Evolutionary conservation across 2,329 filamentous ascomycete species (phyloP).

Genomic region (Grosmannia clavigera): DNA sequence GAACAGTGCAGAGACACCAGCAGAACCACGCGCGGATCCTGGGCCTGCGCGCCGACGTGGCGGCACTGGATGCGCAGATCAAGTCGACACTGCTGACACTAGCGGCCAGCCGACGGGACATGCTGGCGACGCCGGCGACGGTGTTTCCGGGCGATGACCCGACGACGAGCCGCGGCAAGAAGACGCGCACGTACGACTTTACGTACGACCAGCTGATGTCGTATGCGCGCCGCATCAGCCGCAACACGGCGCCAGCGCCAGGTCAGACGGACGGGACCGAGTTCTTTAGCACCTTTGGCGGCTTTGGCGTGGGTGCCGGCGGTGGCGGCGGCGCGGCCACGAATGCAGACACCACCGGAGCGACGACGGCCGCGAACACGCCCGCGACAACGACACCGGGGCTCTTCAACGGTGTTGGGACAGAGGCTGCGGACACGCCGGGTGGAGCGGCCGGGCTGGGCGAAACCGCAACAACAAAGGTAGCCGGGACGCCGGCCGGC

Average conservation of each 20-base stretch:
- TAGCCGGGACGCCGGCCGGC: neutral
- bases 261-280: constrained; percentile 29
- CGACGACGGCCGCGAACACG: constrained; percentile 9
- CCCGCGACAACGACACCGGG: neutral
- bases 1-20: constrained; percentile 59
- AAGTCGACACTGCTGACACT: constrained; percentile 58
- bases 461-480: too few relatives aligned
- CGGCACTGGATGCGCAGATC: constrained; percentile 58
- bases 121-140: constrained; percentile 50
- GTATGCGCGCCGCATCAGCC: constrained; percentile 70
- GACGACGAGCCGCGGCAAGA: constrained; percentile 14
- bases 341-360: constrained; percentile 6
- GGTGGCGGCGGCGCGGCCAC: neutral
- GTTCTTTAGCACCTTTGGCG: constrained; percentile 4
- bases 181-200: constrained; percentile 35
- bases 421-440: neutral
- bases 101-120: constrained; percentile 59
- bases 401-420: neutral
- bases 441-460: neutral
- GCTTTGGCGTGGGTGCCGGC: neutral
- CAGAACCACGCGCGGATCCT: constrained; percentile 59
- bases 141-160: constrained; percentile 32
- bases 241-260: constrained; percentile 62
- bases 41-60: constrained; percentile 50
- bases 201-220: constrained; percentile 61